These are phyloP conservation scores for Epipyxis sp. DNA, from an alignment of 108 stramenopile genomes.

Conservation along the genomic window DNA sequence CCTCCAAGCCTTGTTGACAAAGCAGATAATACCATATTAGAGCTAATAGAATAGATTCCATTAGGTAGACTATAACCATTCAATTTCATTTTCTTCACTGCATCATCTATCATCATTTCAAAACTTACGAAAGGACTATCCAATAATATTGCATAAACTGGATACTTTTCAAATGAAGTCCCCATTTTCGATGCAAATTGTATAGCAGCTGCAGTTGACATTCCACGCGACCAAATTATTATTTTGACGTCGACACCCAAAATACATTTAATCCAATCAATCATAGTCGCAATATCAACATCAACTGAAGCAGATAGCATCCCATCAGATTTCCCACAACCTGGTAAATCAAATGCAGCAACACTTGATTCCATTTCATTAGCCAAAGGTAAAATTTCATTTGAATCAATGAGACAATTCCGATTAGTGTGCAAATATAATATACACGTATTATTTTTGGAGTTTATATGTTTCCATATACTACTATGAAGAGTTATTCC, in stretches of 20 bases:
- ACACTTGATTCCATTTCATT: background rate
- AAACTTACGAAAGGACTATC: conserved; percentile 20
- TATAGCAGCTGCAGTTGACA: conserved; percentile 14
- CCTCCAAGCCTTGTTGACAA: conserved; percentile 6
- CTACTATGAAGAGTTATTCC: background rate
- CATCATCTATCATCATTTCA: conserved; percentile 19
- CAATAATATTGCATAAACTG: background rate
- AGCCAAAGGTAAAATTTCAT: conserved; percentile 1
- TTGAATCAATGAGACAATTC: conserved; percentile 2
- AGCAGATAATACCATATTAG: background rate
- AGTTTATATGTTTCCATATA: background rate
- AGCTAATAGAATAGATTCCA: background rate
- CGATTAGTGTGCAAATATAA: conserved; percentile 25
- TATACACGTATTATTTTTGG: background rate
- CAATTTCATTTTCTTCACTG: background rate
- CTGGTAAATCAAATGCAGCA: conserved; percentile 2
- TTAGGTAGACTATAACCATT: background rate
- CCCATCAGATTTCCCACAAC: conserved; percentile 20
- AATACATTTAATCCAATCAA: background rate
- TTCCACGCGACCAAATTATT: conserved; percentile 16
- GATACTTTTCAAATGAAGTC: background rate
- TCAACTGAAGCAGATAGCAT: background rate
- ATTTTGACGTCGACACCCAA: background rate
- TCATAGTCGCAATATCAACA: background rate
- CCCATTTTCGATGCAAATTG: background rate